Evolutionary conservation across 2,329 filamentous ascomycete genomes (phyloP).

Genomic region (Aspergillus udagawae): DNA sequence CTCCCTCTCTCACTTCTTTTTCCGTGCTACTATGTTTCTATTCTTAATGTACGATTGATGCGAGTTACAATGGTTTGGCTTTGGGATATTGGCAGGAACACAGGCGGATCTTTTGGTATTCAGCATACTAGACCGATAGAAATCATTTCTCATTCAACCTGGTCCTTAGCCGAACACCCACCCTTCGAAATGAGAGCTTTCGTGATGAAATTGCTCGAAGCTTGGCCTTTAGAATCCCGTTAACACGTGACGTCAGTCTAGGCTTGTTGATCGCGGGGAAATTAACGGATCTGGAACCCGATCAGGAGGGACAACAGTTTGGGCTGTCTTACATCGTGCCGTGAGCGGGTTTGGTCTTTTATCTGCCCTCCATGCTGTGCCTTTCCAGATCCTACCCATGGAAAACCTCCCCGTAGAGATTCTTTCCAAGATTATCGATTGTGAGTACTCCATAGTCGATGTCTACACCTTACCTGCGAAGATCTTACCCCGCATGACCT

Average conservation of each 20-base stretch:
- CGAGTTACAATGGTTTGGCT: conserved; percentile 10
- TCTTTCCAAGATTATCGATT: conserved; percentile 58
- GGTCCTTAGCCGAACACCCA: neutral
- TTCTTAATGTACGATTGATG: conserved; percentile 15
- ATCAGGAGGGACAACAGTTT: neutral
- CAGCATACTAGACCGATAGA: neutral
- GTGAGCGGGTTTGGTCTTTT: neutral
- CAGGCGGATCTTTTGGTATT: neutral
- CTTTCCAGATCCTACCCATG: conserved; percentile 31
- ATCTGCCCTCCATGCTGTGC: conserved; percentile 25
- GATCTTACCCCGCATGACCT: conserved; percentile 11
- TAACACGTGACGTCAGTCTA: conserved; percentile 14
- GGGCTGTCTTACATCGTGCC: neutral
- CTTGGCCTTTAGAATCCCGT: neutral
- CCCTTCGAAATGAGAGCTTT: neutral
- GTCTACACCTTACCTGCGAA: neutral
- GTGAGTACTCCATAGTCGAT: conserved; percentile 41
- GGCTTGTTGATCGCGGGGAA: conserved; percentile 12
- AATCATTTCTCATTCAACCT: neutral
- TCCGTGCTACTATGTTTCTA: neutral
- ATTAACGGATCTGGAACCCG: conserved; percentile 5
- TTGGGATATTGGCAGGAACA: neutral
- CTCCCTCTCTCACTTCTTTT: conserved; percentile 3
- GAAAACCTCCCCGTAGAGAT: conserved; percentile 62
- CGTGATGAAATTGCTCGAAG: neutral